A percentile compares a stretch with the other conserved stretches of the same genome.
Evolutionary conservation across 805 yeast species (phyloP).

Genomic region (Isabelozyma rhagii): DNA sequence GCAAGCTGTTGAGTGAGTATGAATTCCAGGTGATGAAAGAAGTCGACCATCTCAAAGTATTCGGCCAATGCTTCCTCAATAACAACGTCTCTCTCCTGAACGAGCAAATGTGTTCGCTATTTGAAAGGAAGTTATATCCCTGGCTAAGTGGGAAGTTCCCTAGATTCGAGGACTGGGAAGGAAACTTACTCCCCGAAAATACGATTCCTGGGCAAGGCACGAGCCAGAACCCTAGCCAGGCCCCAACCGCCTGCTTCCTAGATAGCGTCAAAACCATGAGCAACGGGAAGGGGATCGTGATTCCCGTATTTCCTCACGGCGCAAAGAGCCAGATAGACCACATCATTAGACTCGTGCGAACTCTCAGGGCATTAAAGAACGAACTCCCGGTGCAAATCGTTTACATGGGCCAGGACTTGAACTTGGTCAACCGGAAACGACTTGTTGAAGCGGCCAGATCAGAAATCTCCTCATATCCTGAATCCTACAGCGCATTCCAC

Average conservation of each 20-base stretch:
- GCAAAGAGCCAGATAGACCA: conserved; percentile 13
- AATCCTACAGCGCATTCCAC: conserved; percentile 4
- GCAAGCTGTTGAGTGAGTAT: conserved; percentile 5
- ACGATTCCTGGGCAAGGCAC: conserved; percentile 9
- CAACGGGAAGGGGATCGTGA: conserved; percentile 30
- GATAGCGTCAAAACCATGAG: conserved; percentile 7
- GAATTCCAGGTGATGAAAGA: conserved; percentile 16
- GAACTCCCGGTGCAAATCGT: conserved; percentile 27
- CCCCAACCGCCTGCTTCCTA: conserved; percentile 9
- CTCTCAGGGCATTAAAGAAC: conserved; percentile 23
- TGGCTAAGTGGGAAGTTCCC: conserved; percentile 29
- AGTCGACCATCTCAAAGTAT: conserved; percentile 19
- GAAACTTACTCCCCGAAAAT: conserved; percentile 4
- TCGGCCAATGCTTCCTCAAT: conserved; percentile 22
- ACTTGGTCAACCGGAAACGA: conserved; percentile 7
- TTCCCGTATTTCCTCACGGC: conserved; percentile 19
- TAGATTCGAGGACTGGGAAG: conserved; percentile 13
- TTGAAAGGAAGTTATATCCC: conserved; percentile 20
- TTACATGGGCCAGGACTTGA: conserved; percentile 10
- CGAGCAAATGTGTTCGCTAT: conserved; percentile 8
- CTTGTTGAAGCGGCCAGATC: conserved; percentile 12
- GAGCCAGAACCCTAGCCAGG: background rate
- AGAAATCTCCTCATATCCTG: conserved; percentile 11
- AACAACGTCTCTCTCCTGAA: background rate
- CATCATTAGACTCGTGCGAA: conserved; percentile 18